Base-by-base conservation (phyloP, 805 yeast species). In the Yarrowia porcina region DNA sequence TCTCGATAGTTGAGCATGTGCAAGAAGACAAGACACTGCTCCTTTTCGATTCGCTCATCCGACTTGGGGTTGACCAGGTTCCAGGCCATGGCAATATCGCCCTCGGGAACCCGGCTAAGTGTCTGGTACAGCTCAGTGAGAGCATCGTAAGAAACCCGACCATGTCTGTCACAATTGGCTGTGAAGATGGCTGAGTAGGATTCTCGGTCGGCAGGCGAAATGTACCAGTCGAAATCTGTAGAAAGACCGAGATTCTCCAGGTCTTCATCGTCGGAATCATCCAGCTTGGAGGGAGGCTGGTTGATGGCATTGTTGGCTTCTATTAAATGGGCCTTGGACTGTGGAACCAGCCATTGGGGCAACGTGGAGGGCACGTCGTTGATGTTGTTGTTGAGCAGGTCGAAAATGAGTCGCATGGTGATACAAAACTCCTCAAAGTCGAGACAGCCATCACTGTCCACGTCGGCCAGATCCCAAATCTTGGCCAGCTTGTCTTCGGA, bases 381-480 rank as follows among this genome's bases (percentile, higher is more conserved):
- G 54, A 77, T 73, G 36, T 81, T 82, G 17, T 92, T 90, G 74
- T 94, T 92, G 62, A 94, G 93, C 72, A 88, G 74, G 72, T 94
- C 99, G 72, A 91, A 94, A 47, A 93, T 89, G 63, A 94, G 80
- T 68, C 98, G 82, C 99, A 94, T 94, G 60, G 97, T 93, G 66
- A 94, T 90, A 72, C 97, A 94, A 74, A 94, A 94, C 76, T 94
- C 99, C 75, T 94, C 99, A 73, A 94, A 94, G 75, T 94, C 99
- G 69, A 94, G 80, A 67, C 80, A 79, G 11, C 97, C 97, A 74
- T 94, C 99, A 47, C 85, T 84, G 74, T 94, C 99, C 63, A 93
- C 89, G 73, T 94, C 99, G 47, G 73, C 66, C 54, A 94, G 76
- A 69, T 89, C 90, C 99, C 99, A 94, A 45, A 94, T 84, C 72